Base-by-base conservation (phyloP, 2,329 filamentous ascomycete genomes). In the Phaeosphaeriaceae sp. region DNA sequence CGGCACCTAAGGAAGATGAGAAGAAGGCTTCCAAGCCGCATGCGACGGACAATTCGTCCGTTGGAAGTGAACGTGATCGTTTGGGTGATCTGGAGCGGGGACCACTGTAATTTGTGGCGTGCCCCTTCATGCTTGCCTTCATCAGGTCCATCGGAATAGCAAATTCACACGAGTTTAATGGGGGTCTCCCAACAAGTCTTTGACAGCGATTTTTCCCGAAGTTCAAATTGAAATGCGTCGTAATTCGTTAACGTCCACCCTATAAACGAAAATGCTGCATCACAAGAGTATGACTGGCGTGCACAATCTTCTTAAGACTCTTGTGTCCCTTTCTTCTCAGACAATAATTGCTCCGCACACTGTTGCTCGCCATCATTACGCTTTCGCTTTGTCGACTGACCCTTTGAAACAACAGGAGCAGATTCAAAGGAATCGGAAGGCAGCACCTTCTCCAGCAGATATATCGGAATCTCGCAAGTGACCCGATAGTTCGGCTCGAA, bases 61-160 rank as follows among this genome's bases (percentile, higher is more conserved):
- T 49, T 15, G 57, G 58, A 9, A 65, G 67, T 40, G 50, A 58
- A 17, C 60, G 55, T 22, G 60, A 58, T 42, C 60, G 63, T 2
- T 49, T 64, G 23, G 32, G 61, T 6, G 67, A 70, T 23, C 19
- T 71, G 24, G 68, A 71, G 32, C 63, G 61, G 24, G 67, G 68
- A 6, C 61, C 63, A 4, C 32, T 22, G 13, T 54, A 28, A 46
- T 5, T 15, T 23, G 43, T 21, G 43, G 43, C 22, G 19, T 15
- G 43, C 10, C 11, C 30, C 30, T 13, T 3, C 17, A 9, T 35
- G 30, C 8, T 3, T 40, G 17, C 8, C 8, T 40, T 11, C 28
- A 30, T 30, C 28, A 30, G 28, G 28, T 6, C 13, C 30, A 35
- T 35, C 10, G 3, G 30, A 3, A 6, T 13, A 40, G 35, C 35